Evolutionary conservation across 352 stramenopile genomes (phyloP), one percentile per base, ranked within the genome.

Genomic region (Pythium sukuiense): DNA sequence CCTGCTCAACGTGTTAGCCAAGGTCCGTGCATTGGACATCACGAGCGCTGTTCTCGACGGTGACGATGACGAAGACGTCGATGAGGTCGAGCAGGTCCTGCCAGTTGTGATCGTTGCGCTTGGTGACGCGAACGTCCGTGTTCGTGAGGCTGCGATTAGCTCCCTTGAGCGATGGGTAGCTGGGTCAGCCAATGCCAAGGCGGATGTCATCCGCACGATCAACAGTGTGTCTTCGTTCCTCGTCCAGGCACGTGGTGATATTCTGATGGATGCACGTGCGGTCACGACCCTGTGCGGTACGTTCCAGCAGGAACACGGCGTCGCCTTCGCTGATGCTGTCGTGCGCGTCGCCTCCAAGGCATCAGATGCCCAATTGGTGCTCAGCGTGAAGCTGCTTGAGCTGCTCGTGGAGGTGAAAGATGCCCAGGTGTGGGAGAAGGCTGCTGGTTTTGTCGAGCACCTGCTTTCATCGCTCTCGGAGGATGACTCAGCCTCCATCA

Each of bases 91-190:
- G 5, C 67, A 81, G 12, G 64, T 85, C 11, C 56, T 95, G n/a
- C 82, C 82, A 1, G 77, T 85, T 1, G 71, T 92, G 11, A 73
- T 94, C 11, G 75, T 92, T n/a, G 79, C 85, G 12, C 76, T 96
- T 24, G 73, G 72, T 12, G 76, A 93, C 24, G 16, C 55, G 13
- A 69, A 77, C 27, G 72, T 74, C 33, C 63, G 59, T 29, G 77
- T 96, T 12, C 87, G 87, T 39, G 73, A 89, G 64, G 73, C 82
- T 18, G 87, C 84, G 6, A 54, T 90, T 29, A 43, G 73, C 9
- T 88, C 78, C 18, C 63, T 96, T n/a, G 76, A 88, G 27, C 80
- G 76, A 1, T 92, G 77, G 80, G 48, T 84, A 13, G 37, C 65
- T 30, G 53, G 55, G 7, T 24, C 41, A 0, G 32, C 20, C 7